A percentile compares a stretch with the other conserved stretches of the same genome.
Evolutionary conservation across 139 green algal genomes (phyloP).

Genomic region (Pleodorina starrii): DNA sequence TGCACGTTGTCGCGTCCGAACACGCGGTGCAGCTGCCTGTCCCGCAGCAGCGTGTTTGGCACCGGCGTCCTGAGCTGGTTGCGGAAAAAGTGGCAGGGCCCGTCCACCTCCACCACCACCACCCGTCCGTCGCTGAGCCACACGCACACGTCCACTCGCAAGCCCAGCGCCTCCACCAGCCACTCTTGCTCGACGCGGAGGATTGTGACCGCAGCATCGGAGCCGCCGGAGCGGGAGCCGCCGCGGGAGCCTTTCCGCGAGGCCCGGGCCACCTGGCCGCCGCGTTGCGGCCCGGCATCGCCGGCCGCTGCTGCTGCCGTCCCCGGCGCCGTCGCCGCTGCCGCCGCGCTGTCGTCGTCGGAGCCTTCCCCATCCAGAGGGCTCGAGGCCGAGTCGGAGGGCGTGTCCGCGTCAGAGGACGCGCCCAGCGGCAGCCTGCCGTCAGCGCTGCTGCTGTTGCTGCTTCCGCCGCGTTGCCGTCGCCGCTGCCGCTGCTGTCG

Average conservation of each 20-base stretch:
- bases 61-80: neutral
- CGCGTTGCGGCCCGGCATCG: too few relatives aligned
- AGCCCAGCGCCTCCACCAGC: constrained; percentile 5
- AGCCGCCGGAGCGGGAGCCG: too few relatives aligned
- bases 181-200: constrained; percentile 24
- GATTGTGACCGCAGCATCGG: neutral
- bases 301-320: too few relatives aligned
- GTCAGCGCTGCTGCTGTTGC: neutral
- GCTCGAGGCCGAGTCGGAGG: too few relatives aligned
- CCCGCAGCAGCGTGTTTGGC: neutral
- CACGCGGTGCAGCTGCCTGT: constrained; percentile 32
- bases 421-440: too few relatives aligned
- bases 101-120: constrained; percentile 40
- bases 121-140: constrained; percentile 23
- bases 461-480: neutral
- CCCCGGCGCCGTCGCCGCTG: neutral
- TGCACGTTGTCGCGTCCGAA: neutral
- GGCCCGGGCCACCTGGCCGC: too few relatives aligned
- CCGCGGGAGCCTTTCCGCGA: too few relatives aligned
- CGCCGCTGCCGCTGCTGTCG: neutral
- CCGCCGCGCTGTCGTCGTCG: neutral
- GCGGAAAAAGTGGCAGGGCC: constrained; percentile 6
- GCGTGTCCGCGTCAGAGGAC: too few relatives aligned
- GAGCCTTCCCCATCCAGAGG: neutral
- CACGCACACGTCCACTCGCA: constrained; percentile 17